Percentiles rank a stretch among this genome's conserved stretches.
Conservation (phyloP, 2,329 filamentous ascomycete genomes). For the Pyrenochaeta sp. region DNA sequence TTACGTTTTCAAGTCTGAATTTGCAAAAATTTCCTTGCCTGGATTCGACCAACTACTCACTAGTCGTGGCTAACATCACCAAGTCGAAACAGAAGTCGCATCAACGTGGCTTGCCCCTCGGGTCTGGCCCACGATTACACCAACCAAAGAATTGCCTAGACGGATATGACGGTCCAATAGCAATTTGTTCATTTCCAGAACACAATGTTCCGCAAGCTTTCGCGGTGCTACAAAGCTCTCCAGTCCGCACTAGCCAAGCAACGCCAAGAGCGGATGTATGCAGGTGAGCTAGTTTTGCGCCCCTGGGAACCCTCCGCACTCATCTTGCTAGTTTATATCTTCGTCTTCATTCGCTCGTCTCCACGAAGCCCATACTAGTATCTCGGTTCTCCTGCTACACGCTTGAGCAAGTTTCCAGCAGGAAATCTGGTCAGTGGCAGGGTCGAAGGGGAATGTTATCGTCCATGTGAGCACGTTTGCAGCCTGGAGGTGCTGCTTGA, state of each 20-base stretch:
- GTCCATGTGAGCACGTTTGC: not conserved
- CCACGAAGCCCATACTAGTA: not conserved
- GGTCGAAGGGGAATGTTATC: not conserved
- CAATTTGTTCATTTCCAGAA: not conserved
- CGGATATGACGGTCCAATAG: not conserved
- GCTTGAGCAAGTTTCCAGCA: slow-evolving; percentile 1
- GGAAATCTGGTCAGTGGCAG: not conserved
- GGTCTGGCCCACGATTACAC: not conserved
- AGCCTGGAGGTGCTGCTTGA: not conserved
- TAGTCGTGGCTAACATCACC: too few species aligned
- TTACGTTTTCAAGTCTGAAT: too few species aligned
- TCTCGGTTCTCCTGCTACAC: not conserved
- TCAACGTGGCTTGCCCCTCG: too few species aligned
- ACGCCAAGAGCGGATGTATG: slow-evolving; percentile 2
- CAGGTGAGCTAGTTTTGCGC: slow-evolving; percentile 3
- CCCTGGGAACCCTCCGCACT: not conserved
- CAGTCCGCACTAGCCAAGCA: not conserved
- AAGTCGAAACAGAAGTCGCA: too few species aligned
- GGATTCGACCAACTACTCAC: too few species aligned
- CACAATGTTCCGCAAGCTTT: not conserved
- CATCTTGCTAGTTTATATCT: not conserved
- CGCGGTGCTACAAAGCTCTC: not conserved
- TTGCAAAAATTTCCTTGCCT: too few species aligned
- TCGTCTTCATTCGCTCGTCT: not conserved
- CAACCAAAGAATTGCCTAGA: not conserved